These are phyloP conservation scores for Endogone sp. DNA, from an alignment of 192 early-diverging fungal genomes.

Conservation along the genomic window DNA sequence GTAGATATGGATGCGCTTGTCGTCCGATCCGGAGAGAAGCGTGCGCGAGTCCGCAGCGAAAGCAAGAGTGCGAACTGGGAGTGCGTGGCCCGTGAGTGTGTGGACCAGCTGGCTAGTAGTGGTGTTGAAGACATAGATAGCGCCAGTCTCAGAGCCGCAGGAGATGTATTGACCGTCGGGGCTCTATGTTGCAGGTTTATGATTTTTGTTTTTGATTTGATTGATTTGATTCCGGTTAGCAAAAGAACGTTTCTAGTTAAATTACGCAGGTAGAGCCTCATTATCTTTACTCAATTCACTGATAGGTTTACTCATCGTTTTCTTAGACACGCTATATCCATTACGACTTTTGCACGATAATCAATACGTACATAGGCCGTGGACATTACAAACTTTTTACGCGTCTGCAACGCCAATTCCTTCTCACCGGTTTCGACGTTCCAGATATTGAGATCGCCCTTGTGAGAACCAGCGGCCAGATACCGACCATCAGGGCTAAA, in stretches of 20 bases:
- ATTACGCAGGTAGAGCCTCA: no score
- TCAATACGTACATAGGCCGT: slow-evolving; percentile 63
- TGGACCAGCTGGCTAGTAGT: slow-evolving; percentile 35
- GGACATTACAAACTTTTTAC: slow-evolving; percentile 76
- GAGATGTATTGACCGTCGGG: slow-evolving; percentile 74
- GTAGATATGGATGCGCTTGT: slow-evolving; percentile 74
- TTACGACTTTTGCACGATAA: neutral
- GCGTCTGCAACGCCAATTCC: slow-evolving; percentile 59
- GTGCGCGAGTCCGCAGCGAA: slow-evolving; percentile 70
- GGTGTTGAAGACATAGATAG: slow-evolving; percentile 36
- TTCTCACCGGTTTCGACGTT: slow-evolving; percentile 64
- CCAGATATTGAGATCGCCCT: slow-evolving; percentile 70
- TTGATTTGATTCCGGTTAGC: no score
- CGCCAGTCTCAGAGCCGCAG: slow-evolving; percentile 63
- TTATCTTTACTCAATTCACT: neutral
- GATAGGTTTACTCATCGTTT: no score
- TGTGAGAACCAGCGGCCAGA: slow-evolving; percentile 69
- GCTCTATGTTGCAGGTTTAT: slow-evolving; percentile 42
- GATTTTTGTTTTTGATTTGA: neutral
- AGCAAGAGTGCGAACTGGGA: slow-evolving; percentile 68
- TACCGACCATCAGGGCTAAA: slow-evolving; percentile 72
- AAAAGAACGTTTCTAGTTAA: no score
- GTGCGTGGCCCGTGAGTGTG: slow-evolving; percentile 53
- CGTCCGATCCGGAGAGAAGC: slow-evolving; percentile 75
- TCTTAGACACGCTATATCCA: no score